These are phyloP conservation scores for Botrytis pseudocinerea DNA, from an alignment of 2,329 filamentous ascomycete genomes.

Conservation along the genomic window DNA sequence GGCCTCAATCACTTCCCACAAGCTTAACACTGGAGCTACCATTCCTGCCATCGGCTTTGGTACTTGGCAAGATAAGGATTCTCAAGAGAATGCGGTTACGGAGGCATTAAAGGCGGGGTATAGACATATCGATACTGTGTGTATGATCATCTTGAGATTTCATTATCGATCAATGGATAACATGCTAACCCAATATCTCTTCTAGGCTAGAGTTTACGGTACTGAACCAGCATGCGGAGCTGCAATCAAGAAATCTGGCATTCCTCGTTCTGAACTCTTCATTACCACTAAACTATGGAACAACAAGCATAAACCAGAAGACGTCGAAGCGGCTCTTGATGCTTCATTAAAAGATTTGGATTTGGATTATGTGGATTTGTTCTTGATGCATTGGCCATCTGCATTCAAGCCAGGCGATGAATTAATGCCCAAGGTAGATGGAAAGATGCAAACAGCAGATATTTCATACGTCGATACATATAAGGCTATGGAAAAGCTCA, in stretches of 20 bases:
- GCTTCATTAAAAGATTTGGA: slow-evolving; percentile 72
- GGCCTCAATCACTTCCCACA: slow-evolving; percentile 38
- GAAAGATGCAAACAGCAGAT: slow-evolving; percentile 36
- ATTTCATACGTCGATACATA: slow-evolving; percentile 71
- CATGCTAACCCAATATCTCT: slow-evolving; percentile 56
- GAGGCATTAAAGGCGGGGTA: slow-evolving; percentile 50
- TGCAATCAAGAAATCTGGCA: slow-evolving; percentile 60
- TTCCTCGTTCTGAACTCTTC: slow-evolving; percentile 64
- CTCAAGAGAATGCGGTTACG: slow-evolving; percentile 43
- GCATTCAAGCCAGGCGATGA: slow-evolving; percentile 71
- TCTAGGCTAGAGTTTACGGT: slow-evolving; percentile 77
- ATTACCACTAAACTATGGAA: slow-evolving; percentile 70
- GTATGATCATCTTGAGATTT: neutral
- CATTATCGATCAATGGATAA: neutral
- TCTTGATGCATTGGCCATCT: slow-evolving; percentile 80
- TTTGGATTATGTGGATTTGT: slow-evolving; percentile 79
- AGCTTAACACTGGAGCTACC: slow-evolving; percentile 41
- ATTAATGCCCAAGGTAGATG: slow-evolving; percentile 42
- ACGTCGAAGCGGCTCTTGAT: slow-evolving; percentile 58
- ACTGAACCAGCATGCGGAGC: slow-evolving; percentile 76
- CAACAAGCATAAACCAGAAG: slow-evolving; percentile 71
- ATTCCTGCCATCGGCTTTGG: slow-evolving; percentile 47
- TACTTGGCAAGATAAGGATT: slow-evolving; percentile 49
- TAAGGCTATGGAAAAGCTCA: slow-evolving; percentile 71
- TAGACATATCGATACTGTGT: slow-evolving; percentile 50